These are phyloP conservation scores for Incumbomyces delicatus DNA, from an alignment of 2,329 filamentous ascomycete genomes.

Conservation along the genomic window DNA sequence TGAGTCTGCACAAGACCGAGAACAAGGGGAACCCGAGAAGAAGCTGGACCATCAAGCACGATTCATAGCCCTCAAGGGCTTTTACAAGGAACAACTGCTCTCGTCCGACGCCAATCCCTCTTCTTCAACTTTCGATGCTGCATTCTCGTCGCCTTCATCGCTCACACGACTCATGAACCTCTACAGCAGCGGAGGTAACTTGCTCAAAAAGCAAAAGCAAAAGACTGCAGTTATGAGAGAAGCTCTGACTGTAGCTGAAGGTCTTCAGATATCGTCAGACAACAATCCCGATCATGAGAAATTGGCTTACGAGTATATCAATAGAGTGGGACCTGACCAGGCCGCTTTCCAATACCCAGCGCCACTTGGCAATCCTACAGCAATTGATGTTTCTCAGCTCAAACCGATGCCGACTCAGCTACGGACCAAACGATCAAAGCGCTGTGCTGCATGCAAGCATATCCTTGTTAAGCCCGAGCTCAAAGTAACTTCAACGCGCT, in stretches of 20 bases:
- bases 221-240: constrained; percentile 72
- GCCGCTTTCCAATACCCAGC: constrained; percentile 40
- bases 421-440: constrained; percentile 85
- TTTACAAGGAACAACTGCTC: constrained; percentile 71
- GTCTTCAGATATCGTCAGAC: constrained; percentile 55
- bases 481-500: constrained; percentile 79
- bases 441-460: constrained; percentile 84
- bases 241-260: constrained; percentile 60
- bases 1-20: constrained; percentile 26
- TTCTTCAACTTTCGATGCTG: constrained; percentile 39
- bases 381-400: constrained; percentile 62
- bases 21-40: background rate
- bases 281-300: constrained; percentile 25
- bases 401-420: constrained; percentile 74
- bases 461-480: constrained; percentile 91
- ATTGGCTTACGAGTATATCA: constrained; percentile 11
- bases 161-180: constrained; percentile 84
- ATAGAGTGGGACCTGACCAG: constrained; percentile 15
- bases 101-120: constrained; percentile 41
- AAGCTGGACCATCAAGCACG: constrained; percentile 54
- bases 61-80: constrained; percentile 64
- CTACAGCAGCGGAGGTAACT: constrained; percentile 56
- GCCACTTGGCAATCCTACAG: constrained; percentile 28
- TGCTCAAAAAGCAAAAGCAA: constrained; percentile 50
- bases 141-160: constrained; percentile 62